Evolutionary conservation across 2,329 filamentous ascomycete species (phyloP).

Genomic region (Ophiosphaerella narmari): DNA sequence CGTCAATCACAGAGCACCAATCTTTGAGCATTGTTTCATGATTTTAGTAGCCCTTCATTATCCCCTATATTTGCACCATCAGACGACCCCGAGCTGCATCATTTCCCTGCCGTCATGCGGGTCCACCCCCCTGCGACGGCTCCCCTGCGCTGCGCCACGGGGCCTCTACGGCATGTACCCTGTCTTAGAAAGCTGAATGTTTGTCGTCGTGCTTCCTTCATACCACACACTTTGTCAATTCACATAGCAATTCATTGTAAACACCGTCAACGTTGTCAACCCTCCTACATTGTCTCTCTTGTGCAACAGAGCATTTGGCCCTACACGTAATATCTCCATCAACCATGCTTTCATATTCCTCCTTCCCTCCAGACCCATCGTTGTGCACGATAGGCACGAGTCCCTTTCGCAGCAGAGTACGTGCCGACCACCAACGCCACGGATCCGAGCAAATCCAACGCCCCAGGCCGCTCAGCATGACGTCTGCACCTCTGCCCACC

Average conservation of each 20-base stretch:
- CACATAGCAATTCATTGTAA: conserved; percentile 8
- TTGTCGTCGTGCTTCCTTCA: conserved; percentile 9
- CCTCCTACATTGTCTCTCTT: conserved; percentile 8
- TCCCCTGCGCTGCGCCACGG: conserved; percentile 26
- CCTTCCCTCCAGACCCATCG: conserved; percentile 21
- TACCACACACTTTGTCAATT: conserved; percentile 10
- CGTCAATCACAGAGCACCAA: no score
- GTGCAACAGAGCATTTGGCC: conserved; percentile 4
- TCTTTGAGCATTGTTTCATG: neutral
- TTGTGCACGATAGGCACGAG: conserved; percentile 25
- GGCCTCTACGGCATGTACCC: conserved; percentile 4
- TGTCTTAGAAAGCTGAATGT: conserved; percentile 17
- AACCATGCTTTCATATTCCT: conserved; percentile 26
- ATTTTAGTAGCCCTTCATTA: neutral
- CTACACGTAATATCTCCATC: conserved; percentile 8
- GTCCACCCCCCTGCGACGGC: conserved; percentile 24
- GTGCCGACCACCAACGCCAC: conserved; percentile 26
- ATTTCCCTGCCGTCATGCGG: conserved; percentile 15
- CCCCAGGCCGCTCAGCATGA: conserved; percentile 23
- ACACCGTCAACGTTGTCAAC: no score
- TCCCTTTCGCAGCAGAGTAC: conserved; percentile 20
- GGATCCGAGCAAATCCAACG: conserved; percentile 28
- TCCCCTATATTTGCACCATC: conserved; percentile 3
- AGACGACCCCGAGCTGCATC: conserved; percentile 3
- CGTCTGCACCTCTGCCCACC: conserved; percentile 13